A percentile compares a stretch with the other conserved stretches of the same genome.
These are phyloP conservation scores for Fulvia fulva DNA, from an alignment of 2,329 filamentous ascomycete genomes.

Conservation along the genomic window DNA sequence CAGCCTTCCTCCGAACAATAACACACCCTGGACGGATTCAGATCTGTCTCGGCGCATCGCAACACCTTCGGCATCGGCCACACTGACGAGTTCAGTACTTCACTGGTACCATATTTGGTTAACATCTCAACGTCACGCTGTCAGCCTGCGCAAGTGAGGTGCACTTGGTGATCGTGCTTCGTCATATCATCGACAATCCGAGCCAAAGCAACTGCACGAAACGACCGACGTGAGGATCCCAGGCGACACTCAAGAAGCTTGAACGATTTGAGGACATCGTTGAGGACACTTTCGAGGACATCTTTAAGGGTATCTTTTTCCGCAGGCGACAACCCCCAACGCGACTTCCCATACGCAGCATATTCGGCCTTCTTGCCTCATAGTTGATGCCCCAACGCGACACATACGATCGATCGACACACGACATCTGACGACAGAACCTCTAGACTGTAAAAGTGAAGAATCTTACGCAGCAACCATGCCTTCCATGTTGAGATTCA, in stretches of 20 bases:
- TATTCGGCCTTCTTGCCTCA: background rate
- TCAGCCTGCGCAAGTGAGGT: background rate
- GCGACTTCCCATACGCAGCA: background rate
- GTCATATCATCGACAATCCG: background rate
- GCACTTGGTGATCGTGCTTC: background rate
- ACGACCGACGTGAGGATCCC: background rate
- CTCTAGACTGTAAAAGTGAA: background rate
- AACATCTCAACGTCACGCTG: background rate
- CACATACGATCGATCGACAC: background rate
- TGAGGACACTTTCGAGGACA: no score
- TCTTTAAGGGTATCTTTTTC: background rate
- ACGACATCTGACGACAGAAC: background rate
- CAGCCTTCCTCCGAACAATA: background rate
- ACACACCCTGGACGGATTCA: background rate
- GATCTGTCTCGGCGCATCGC: background rate
- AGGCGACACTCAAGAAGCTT: background rate
- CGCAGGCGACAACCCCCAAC: background rate
- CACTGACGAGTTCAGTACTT: background rate
- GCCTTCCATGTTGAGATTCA: slow-evolving; percentile 8
- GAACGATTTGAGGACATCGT: background rate
- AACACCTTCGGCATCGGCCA: background rate
- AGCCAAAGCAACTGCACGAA: background rate
- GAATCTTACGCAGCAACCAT: slow-evolving; percentile 2
- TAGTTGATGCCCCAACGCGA: background rate
- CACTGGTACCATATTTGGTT: background rate